Evolutionary conservation across 345 rosid species (phyloP), one percentile per base, ranked within the genome.

Genomic region (Salix brachista): DNA sequence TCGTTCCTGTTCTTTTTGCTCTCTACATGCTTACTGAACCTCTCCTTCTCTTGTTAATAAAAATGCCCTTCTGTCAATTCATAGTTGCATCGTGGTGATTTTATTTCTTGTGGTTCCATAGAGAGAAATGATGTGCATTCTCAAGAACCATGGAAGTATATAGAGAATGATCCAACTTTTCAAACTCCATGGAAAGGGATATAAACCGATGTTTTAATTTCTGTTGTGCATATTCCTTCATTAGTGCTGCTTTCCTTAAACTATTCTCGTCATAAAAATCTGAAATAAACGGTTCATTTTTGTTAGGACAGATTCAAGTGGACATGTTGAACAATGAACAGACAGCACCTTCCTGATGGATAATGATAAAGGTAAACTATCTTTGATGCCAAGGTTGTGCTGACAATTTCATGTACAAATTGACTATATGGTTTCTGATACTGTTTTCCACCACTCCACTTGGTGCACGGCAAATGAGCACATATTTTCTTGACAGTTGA

Each of bases 231-330:
- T 58, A n/a, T 9, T 9, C 28, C 10, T 58, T 58, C 64, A 58
- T 23, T n/a, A 23, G 16, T 66, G 23, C 23, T 66, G 12, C 25
- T 66, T 36, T 36, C 12, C 37, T 36, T 66, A 14, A 34, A 19
- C 41, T 66, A 66, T 30, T 67, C 25, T 78, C 26, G 34, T 19
- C 37, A 32, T 41, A 4, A 58, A 80, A 80, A 42, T 21, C 62
- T 77, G 62, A 72, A 73, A 26, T 37, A 16, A 16, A 50, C 60
- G 30, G 37, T 56, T 65, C 19, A 70, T 56, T 72, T 75, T 68
- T 83, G 34, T 70, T 60, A 87, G 89, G 88, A 50, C 89, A 80
- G 80, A 76, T 68, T 79, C 84, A 78, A 62, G 72, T 46, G 37
- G 75, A 82, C 8, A 70, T 70, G 66, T 69, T 74, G 65, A 84